Conservation (phyloP, 768 basidiomycete genomes). For the Scleroderma bovista region DNA sequence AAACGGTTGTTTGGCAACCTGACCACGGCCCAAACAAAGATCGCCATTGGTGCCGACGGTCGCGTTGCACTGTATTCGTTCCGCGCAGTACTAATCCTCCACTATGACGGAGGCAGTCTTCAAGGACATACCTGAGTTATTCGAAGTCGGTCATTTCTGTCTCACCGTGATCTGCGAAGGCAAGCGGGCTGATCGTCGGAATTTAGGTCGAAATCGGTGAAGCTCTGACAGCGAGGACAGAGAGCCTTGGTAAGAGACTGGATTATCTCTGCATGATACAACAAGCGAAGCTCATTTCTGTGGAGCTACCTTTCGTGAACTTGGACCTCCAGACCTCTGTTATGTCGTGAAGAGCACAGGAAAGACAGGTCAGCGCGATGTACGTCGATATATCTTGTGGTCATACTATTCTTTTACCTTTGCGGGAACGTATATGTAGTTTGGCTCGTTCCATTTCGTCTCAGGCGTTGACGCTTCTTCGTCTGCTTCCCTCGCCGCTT, state of each 20-base stretch:
- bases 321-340: slow-evolving; percentile 95
- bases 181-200: slow-evolving; percentile 2
- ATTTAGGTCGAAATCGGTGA: slow-evolving; percentile 84
- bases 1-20: slow-evolving; percentile 22
- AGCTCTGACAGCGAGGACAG: slow-evolving; percentile 82
- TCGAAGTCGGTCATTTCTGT: slow-evolving; percentile 58
- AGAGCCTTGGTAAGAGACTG: slow-evolving; percentile 70
- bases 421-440: slow-evolving; percentile 36
- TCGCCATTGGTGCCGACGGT: neutral
- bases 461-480: slow-evolving; percentile 99
- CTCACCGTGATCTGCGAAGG: neutral
- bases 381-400: slow-evolving; percentile 34
- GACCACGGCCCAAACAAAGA: slow-evolving; percentile 1
- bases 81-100: slow-evolving; percentile 6
- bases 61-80: slow-evolving; percentile 1
- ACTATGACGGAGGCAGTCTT: slow-evolving; percentile 67
- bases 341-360: slow-evolving; percentile 93
- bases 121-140: slow-evolving; percentile 94
- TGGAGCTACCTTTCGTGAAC: slow-evolving; percentile 89
- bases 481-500: slow-evolving; percentile 94
- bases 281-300: slow-evolving; percentile 7
- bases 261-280: too few species aligned
- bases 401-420: neutral
- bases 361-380: slow-evolving; percentile 79
- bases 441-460: slow-evolving; percentile 95